Percentiles rank a stretch among this genome's conserved stretches.
Conservation (phyloP, 2,329 filamentous ascomycete species). For the Balansia obtecta region DNA sequence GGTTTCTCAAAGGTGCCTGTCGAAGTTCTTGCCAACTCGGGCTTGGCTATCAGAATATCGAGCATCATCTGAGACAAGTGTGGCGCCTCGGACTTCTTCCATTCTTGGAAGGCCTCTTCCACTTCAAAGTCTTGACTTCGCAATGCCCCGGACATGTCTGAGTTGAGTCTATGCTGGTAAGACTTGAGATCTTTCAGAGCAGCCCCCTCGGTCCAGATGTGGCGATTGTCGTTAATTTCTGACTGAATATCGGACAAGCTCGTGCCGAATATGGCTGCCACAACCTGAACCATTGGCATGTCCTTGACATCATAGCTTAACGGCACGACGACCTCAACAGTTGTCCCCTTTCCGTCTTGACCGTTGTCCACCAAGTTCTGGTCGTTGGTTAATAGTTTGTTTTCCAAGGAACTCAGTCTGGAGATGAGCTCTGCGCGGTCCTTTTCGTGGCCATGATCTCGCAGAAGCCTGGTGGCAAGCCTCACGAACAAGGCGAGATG, state of each 20-base stretch:
- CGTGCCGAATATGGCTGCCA: slow-evolving; percentile 76
- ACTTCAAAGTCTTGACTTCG: slow-evolving; percentile 78
- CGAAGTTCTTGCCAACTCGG: slow-evolving; percentile 69
- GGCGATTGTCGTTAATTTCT: slow-evolving; percentile 73
- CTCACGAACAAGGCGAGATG: slow-evolving; percentile 92
- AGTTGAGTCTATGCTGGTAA: slow-evolving; percentile 80
- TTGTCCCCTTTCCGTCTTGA: slow-evolving; percentile 27
- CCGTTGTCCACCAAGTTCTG: slow-evolving; percentile 54
- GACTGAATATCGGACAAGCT: slow-evolving; percentile 69
- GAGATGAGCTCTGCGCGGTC: slow-evolving; percentile 75
- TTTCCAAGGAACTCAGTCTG: slow-evolving; percentile 72
- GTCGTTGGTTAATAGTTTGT: slow-evolving; percentile 86
- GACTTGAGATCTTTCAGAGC: slow-evolving; percentile 84
- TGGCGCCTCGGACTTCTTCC: slow-evolving; percentile 81
- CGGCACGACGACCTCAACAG: slow-evolving; percentile 71
- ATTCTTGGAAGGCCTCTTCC: slow-evolving; percentile 76
- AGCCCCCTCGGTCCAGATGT: slow-evolving; percentile 80
- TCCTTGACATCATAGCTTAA: slow-evolving; percentile 90
- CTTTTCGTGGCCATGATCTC: slow-evolving; percentile 72
- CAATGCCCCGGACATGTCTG: slow-evolving; percentile 66
- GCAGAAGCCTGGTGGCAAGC: slow-evolving; percentile 66
- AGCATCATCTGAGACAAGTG: slow-evolving; percentile 90
- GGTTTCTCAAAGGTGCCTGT: slow-evolving; percentile 44
- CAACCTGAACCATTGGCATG: slow-evolving; percentile 84
- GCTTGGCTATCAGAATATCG: slow-evolving; percentile 75